Evolutionary conservation across 805 yeast species (phyloP).

Genomic region (Kazachstania kunashirensis): DNA sequence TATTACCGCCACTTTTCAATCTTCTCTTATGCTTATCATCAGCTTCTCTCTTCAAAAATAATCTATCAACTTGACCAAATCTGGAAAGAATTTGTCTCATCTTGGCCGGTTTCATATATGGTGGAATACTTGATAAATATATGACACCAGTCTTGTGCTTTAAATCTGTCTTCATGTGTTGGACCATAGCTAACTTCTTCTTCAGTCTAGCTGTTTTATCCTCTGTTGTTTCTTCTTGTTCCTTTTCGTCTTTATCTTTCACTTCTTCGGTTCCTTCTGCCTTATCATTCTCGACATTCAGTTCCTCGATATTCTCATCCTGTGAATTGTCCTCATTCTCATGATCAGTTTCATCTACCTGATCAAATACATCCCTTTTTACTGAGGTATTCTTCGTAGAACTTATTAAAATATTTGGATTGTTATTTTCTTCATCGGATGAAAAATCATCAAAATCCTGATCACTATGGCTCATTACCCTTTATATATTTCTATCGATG

Average conservation of each 20-base stretch:
- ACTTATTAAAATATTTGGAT: slow-evolving; percentile 13
- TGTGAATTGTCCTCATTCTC: slow-evolving; percentile 14
- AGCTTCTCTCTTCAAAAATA: slow-evolving; percentile 82
- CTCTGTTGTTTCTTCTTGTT: slow-evolving; percentile 3
- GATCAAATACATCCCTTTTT: slow-evolving; percentile 14
- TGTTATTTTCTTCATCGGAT: slow-evolving; percentile 24
- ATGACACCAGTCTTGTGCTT: slow-evolving; percentile 77
- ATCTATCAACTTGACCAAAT: slow-evolving; percentile 82
- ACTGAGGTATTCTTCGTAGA: slow-evolving; percentile 11
- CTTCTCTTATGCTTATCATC: slow-evolving; percentile 52
- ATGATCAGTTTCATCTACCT: slow-evolving; percentile 14
- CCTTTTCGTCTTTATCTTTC: slow-evolving; percentile 12
- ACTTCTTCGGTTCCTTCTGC: slow-evolving; percentile 6
- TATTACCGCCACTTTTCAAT: slow-evolving; percentile 83
- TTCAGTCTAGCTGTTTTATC: slow-evolving; percentile 22
- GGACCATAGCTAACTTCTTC: slow-evolving; percentile 42
- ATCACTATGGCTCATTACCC: not conserved
- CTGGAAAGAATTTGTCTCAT: slow-evolving; percentile 68
- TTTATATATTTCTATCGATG: too few relatives aligned
- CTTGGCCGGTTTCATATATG: slow-evolving; percentile 93
- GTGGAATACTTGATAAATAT: slow-evolving; percentile 86
- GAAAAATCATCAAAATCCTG: slow-evolving; percentile 25
- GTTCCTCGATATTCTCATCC: slow-evolving; percentile 7
- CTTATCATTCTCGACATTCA: slow-evolving; percentile 4
- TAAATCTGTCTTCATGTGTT: slow-evolving; percentile 36